Base-by-base conservation (phyloP, 78 protist species). In the Dictyostelium firmibasis region DNA sequence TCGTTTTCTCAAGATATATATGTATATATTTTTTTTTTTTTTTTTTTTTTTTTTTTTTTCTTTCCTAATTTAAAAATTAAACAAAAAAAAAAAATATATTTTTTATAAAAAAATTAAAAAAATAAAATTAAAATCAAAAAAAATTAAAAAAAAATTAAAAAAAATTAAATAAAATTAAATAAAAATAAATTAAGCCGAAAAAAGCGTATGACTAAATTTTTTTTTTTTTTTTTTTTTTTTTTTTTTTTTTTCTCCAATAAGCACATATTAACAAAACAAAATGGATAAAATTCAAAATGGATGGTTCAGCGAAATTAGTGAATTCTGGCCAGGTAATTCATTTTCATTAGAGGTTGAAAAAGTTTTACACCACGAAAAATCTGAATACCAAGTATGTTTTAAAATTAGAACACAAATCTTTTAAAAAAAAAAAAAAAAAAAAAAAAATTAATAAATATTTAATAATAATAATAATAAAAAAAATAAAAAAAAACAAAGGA, bases 261-360 rank as follows among this genome's bases (percentile, higher is more conserved):
- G 69, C 57, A 85, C 16, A 72, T 13, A 85, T 76, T 27, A 4
- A 18, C 5, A 27, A 85, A 25, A 18, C 10, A 87, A 13, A 41
- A 94, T 94, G 97, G 96, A 97, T 78, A 47, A 94, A 33, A 53
- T 97, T 64, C 60, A 72, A 72, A 87, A 95, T 20, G 96, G 96
- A 41, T 97, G 98, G 98, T 97, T 97, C 69, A 69, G 91, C 25
- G 98, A 97, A 83, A 44, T 84, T 35, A 81, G 96, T 79, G 92
- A 96, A 64, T 85, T 91, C 44, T 95, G 97, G 97, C 97, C 97
- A 33, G 97, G 97, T 36, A 86, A 77, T 67, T 95, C 97, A n/a
- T 69, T 97, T 62, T 94, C 98, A 31, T 91, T 98, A 23, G 93
- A 96, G 75, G 97, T 97, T 23, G 98, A 98, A 81, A 91, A 98